Evolutionary conservation across 441 rosid species (phyloP), one percentile per base, ranked within the genome.

Genomic region (Arabidopsis lyrata): DNA sequence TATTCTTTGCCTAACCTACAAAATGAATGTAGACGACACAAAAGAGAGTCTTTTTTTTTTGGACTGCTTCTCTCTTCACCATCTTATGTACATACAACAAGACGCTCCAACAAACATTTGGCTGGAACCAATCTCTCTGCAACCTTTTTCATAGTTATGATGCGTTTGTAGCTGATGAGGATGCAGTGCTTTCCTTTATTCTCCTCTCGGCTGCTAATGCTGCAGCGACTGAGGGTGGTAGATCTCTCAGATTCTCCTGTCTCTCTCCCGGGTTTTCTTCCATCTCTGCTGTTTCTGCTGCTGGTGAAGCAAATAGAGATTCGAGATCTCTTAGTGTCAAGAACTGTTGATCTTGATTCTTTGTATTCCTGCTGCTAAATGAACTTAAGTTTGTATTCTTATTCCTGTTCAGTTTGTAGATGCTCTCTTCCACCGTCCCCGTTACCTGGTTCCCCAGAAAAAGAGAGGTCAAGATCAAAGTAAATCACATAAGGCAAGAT

Each of bases 121-220:
- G 42, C 45, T 48, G 52, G 47, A 74, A 59, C 20, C 54, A 38
- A 14, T 59, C 68, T 67, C 36, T 66, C 32, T 18, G 68, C 63
- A 42, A 5, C 63, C 41, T 20, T 47, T 20, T 29, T 49, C 5
- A 20, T 39, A 66, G 10, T 64, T 50, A 72, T 66, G 52, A 66
- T 58, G 32, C 8, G 57, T 71, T 77, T 50, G 49, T 42, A 14
- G 65, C 54, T 36, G 74, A 77, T 12, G 76, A 68, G 69, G 59
- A 71, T 27, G 79, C 72, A 66, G 50, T 38, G 35, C 68, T 82
- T 68, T 79, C 84, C 58, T 72, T 83, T 44, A 87, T 83, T 75
- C 99, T 87, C 84, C 89, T 95, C 85, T 92, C 95, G 15, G 98
- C 99, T 54, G 99, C 99, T 13, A 83, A 72, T 13, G 92, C 97